Base-by-base conservation (phyloP, 2,329 filamentous ascomycete genomes). In the Neopestalotiopsis sp. region DNA sequence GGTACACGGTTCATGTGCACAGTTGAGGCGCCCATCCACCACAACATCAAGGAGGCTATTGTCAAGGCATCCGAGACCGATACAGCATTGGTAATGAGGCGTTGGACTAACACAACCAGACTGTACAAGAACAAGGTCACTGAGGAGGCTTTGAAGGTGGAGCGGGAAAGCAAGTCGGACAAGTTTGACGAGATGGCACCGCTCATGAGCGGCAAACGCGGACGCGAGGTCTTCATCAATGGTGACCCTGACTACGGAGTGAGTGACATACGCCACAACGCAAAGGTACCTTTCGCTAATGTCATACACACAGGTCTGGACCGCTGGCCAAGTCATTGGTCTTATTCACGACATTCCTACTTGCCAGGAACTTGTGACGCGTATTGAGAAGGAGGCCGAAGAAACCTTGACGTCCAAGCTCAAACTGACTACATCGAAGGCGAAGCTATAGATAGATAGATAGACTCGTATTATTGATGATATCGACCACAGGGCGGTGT, bases 1-100 rank as follows among this genome's bases (percentile, higher is more conserved):
- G 96, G 96, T 69, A 99, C 96, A 10, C 87, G 96, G 57, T 99
- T 98, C 85, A 97, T 99, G 93, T 95, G 92, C 84, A 98, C 96
- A 0, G 86, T 95, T 59, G 96, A 98, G 82, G 91, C 95, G 17
- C 96, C 96, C 0, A 93, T 99, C 72, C 96, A 99, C 83, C 80
- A 89, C 63, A 97, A 97, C 74, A 94, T 99, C 85, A 99, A 99
- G 87, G 87, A 97, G 80, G 87, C 92, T 74, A 99, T 99, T 76
- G 94, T 98, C 65, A 87, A 90, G 67, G 93, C 95, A 1, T 87
- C 94, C 72, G 96, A 99, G 86, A 94, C 92, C 28, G 94, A 98
- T 80, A 99, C 96, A 0, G 90, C 94, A 73, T 87, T 99, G 66
- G 89, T 99, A 30, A 85, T 99, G 77, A 85, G 95, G 67, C 87